A percentile compares a stretch with the other conserved stretches of the same genome.
Conservation (phyloP, 148 eudicot genomes). For the Vaccinium macrocarpon region DNA sequence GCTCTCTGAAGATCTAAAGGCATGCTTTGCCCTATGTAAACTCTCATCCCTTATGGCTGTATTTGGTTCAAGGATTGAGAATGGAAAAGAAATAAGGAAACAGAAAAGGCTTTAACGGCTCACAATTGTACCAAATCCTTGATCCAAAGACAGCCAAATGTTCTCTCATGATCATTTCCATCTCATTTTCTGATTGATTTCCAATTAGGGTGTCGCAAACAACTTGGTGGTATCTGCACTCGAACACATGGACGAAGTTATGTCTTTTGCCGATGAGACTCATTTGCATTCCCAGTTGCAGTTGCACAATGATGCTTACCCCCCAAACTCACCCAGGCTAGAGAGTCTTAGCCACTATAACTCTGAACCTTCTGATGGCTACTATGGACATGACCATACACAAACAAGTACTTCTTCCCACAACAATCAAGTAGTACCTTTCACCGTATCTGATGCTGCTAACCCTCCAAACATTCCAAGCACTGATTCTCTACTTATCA, state of each 20-base stretch:
- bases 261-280: conserved; percentile 49
- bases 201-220: conserved; percentile 54
- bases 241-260: conserved; percentile 53
- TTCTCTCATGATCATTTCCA: background rate
- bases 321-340: conserved; percentile 22
- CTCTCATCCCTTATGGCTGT: background rate
- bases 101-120: background rate
- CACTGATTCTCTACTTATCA: conserved; percentile 38
- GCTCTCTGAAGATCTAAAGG: conserved; percentile 70
- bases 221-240: conserved; percentile 55
- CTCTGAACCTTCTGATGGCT: conserved; percentile 5
- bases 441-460: background rate
- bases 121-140: background rate
- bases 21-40: conserved; percentile 21
- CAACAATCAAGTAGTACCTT: background rate
- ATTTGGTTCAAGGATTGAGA: background rate
- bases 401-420: conserved; percentile 26
- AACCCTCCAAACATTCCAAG: background rate
- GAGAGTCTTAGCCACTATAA: background rate
- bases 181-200: background rate
- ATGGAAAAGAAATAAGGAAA: background rate
- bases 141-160: background rate
- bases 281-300: conserved; percentile 28
- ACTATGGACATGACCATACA: conserved; percentile 24
- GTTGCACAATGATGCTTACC: conserved; percentile 15